Evolutionary conservation across 2,329 filamentous ascomycete species (phyloP).

Genomic region (Fusarium irregulare): DNA sequence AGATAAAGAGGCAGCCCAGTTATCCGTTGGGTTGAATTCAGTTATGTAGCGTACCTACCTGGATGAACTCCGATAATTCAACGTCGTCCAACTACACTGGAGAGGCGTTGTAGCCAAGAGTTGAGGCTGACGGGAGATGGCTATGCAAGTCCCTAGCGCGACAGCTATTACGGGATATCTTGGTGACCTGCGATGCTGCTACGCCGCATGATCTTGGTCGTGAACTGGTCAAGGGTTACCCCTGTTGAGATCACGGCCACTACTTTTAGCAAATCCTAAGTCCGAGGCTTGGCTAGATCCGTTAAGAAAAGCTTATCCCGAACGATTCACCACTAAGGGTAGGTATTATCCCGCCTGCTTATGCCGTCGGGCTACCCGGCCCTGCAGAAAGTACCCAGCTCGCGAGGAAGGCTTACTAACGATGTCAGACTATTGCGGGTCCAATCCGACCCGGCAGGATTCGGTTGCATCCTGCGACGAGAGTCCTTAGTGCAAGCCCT

Average conservation of each 20-base stretch:
- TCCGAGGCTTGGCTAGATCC: slow-evolving; percentile 4
- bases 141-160: slow-evolving; percentile 7
- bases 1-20: background rate
- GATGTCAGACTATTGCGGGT: slow-evolving; percentile 1
- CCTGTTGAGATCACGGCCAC: background rate
- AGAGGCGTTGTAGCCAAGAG: background rate
- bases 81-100: background rate
- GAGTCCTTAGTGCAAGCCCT: slow-evolving; percentile 3
- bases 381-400: background rate
- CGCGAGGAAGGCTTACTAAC: background rate
- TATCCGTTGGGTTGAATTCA: background rate
- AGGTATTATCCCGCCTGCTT: background rate
- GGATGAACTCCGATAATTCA: background rate
- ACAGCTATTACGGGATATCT: background rate
- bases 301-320: background rate
- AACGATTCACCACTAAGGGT: background rate
- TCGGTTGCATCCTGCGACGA: background rate
- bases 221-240: background rate
- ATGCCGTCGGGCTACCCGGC: background rate
- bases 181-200: background rate
- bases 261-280: background rate
- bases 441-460: background rate
- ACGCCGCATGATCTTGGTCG: background rate
- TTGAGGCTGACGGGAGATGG: background rate
- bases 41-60: slow-evolving; percentile 5